Percentiles rank a stretch among this genome's conserved stretches.
Evolutionary conservation across 768 basidiomycete genomes (phyloP).

Genomic region (Dentipellis sp.): DNA sequence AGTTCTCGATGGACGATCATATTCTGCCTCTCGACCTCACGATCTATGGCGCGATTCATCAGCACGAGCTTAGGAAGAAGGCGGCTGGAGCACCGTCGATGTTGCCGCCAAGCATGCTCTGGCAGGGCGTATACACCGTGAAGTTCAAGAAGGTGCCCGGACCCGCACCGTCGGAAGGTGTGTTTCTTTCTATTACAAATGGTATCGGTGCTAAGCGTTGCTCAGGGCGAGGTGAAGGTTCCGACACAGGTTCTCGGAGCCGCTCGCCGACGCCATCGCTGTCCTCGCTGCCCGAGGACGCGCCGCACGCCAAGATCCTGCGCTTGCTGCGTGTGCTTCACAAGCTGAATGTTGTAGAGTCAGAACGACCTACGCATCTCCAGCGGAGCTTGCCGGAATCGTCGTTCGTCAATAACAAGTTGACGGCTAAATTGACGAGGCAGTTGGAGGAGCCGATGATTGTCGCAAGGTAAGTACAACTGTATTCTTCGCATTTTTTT

Average conservation of each 20-base stretch:
- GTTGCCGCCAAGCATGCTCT: conserved; percentile 62
- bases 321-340: conserved; percentile 83
- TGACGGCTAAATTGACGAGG: conserved; percentile 94
- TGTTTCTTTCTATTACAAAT: conserved; percentile 15
- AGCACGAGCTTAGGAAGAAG: conserved; percentile 78
- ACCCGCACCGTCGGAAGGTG: conserved; percentile 63
- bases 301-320: conserved; percentile 83
- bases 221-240: conserved; percentile 28
- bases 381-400: conserved; percentile 63
- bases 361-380: conserved; percentile 48
- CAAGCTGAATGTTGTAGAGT: conserved; percentile 68
- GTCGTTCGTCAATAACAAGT: conserved; percentile 93
- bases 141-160: conserved; percentile 91
- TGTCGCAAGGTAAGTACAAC: conserved; percentile 70
- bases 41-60: conserved; percentile 94
- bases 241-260: conserved; percentile 38
- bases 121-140: conserved; percentile 86
- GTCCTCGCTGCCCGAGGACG: conserved; percentile 75
- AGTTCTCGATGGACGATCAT: conserved; percentile 91
- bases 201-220: not conserved
- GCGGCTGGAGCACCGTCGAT: conserved; percentile 30
- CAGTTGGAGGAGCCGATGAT: conserved; percentile 99
- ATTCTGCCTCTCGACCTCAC: conserved; percentile 80
- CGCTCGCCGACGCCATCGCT: conserved; percentile 60
- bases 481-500: not conserved